Conservation (phyloP, 2,329 filamentous ascomycete genomes). For the Aspergillus sp. region DNA sequence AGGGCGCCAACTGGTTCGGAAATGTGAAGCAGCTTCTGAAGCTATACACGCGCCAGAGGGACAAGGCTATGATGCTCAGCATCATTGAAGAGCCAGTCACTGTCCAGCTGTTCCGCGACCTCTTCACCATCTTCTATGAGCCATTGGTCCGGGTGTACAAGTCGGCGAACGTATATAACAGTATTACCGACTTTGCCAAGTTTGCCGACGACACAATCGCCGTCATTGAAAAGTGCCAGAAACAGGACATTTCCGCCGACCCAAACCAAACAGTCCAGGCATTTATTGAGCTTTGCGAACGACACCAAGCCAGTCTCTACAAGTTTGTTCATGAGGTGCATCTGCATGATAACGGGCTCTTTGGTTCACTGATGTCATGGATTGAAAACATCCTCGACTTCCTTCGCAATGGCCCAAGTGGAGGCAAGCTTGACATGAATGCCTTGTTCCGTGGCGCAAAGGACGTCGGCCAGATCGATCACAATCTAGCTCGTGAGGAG, state of each 20-base stretch:
- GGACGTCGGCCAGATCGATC: slow-evolving; percentile 69
- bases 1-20: slow-evolving; percentile 90
- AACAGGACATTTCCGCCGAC: slow-evolving; percentile 85
- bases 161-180: slow-evolving; percentile 96
- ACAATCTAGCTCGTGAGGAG: slow-evolving; percentile 73
- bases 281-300: slow-evolving; percentile 94
- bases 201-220: slow-evolving; percentile 93
- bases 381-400: slow-evolving; percentile 95
- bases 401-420: slow-evolving; percentile 79
- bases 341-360: slow-evolving; percentile 93
- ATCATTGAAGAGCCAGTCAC: slow-evolving; percentile 98
- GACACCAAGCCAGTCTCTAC: slow-evolving; percentile 97
- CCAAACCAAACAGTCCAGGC: slow-evolving; percentile 98
- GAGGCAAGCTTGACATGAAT: slow-evolving; percentile 91
- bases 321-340: slow-evolving; percentile 99
- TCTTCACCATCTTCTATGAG: slow-evolving; percentile 99
- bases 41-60: slow-evolving; percentile 84
- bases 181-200: slow-evolving; percentile 91
- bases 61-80: slow-evolving; percentile 96
- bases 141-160: slow-evolving; percentile 97
- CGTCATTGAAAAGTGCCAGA: slow-evolving; percentile 70
- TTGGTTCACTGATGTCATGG: slow-evolving; percentile 96
- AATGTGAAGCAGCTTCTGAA: slow-evolving; percentile 94
- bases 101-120: slow-evolving; percentile 89
- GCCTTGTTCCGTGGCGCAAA: slow-evolving; percentile 83